These are phyloP conservation scores for Silene uniflora DNA, from an alignment of 148 eudicot species.

Conservation along the genomic window DNA sequence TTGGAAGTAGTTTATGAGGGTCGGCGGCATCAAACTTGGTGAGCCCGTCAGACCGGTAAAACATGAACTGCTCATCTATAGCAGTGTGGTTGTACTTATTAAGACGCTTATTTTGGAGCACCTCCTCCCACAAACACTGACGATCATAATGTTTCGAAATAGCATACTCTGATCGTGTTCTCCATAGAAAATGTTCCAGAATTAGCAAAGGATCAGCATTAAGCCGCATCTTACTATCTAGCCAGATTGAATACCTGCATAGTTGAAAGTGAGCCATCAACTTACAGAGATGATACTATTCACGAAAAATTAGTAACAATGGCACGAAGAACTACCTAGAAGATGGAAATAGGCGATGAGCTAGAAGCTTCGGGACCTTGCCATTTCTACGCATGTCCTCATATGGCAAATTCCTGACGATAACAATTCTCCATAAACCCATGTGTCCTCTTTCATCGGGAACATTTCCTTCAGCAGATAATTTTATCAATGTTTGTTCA, in stretches of 20 bases:
- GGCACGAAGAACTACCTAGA: constrained; percentile 52
- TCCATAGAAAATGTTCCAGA: constrained; percentile 82
- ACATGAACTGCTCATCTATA: constrained; percentile 77
- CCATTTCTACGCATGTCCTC: constrained; percentile 93
- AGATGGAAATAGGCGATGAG: constrained; percentile 94
- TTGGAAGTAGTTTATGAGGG: constrained; percentile 68
- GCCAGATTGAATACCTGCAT: constrained; percentile 94
- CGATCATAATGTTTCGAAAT: constrained; percentile 94
- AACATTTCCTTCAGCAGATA: constrained; percentile 67
- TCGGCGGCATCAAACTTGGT: constrained; percentile 76
- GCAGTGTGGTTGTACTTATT: constrained; percentile 91
- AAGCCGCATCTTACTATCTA: constrained; percentile 93
- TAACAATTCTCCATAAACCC: constrained; percentile 86
- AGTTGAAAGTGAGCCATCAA: constrained; percentile 9
- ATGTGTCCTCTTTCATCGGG: constrained; percentile 70
- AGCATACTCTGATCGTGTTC: constrained; percentile 79
- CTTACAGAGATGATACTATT: not conserved
- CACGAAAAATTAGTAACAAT: not conserved
- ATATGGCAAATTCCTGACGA: constrained; percentile 76
- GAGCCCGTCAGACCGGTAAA: constrained; percentile 91
- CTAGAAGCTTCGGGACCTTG: constrained; percentile 93
- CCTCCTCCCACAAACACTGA: constrained; percentile 98
- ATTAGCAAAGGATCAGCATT: constrained; percentile 77
- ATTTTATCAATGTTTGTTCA: constrained; percentile 60
- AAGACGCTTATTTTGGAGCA: constrained; percentile 93